Evolutionary conservation across 495 filamentous ascomycete genomes (phyloP).

Genomic region (Pyrenula massariospora): DNA sequence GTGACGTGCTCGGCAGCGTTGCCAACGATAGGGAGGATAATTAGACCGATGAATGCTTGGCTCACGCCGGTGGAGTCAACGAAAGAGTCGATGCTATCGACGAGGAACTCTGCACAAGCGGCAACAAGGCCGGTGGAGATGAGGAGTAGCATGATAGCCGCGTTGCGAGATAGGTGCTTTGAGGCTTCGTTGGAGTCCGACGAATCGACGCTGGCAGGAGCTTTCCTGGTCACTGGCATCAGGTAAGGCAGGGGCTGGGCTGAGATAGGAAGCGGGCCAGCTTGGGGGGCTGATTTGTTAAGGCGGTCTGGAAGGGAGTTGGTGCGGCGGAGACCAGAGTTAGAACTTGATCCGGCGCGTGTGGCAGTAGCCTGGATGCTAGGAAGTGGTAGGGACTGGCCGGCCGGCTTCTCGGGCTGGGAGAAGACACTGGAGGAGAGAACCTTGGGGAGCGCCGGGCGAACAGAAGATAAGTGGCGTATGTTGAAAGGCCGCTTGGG

Average conservation of each 20-base stretch:
- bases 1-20: slow-evolving; percentile 92
- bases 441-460: slow-evolving; percentile 43
- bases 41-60: slow-evolving; percentile 77
- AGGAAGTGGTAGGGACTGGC: slow-evolving; percentile 24
- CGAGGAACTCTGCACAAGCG: slow-evolving; percentile 78
- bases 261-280: slow-evolving; percentile 17
- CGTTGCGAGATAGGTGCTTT: slow-evolving; percentile 56
- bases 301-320: slow-evolving; percentile 67
- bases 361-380: slow-evolving; percentile 2
- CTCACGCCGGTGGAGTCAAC: slow-evolving; percentile 51
- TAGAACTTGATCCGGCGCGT: slow-evolving; percentile 33
- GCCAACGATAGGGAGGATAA: slow-evolving; percentile 81
- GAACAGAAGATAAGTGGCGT: slow-evolving; percentile 29
- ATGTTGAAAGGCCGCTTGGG: slow-evolving; percentile 31
- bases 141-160: slow-evolving; percentile 63
- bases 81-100: slow-evolving; percentile 66
- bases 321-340: slow-evolving; percentile 58
- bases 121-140: slow-evolving; percentile 71
- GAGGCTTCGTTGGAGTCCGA: slow-evolving; percentile 26
- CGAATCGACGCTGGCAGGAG: slow-evolving; percentile 9
- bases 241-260: slow-evolving; percentile 7
- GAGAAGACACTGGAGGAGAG: slow-evolving; percentile 58
- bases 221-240: slow-evolving; percentile 1
- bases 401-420: slow-evolving; percentile 17
- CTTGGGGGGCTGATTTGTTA: slow-evolving; percentile 30